A percentile compares a stretch with the other conserved stretches of the same genome.
These are phyloP conservation scores for Halenospora varia DNA, from an alignment of 495 filamentous ascomycete species.

Conservation along the genomic window DNA sequence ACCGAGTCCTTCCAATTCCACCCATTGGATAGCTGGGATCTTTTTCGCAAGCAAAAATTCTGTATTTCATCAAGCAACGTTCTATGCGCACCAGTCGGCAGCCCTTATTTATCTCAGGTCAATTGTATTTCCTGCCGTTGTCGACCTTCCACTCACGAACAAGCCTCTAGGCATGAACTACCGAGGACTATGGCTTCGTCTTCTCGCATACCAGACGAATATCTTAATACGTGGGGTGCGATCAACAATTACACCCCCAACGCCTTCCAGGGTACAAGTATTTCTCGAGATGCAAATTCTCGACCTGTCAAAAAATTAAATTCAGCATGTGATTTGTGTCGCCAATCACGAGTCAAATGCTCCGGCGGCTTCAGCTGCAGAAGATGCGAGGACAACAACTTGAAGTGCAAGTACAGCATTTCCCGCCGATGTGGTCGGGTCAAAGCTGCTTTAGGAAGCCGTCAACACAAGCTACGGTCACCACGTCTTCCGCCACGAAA, in stretches of 20 bases:
- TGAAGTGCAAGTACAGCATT: not conserved
- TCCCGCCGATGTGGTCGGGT: not conserved
- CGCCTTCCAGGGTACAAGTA: not conserved
- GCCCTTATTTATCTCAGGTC: no score
- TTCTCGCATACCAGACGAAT: not conserved
- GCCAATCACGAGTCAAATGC: not conserved
- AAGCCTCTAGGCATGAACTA: no score
- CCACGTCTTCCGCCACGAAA: no score
- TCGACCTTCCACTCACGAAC: no score
- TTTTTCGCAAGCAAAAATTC: no score
- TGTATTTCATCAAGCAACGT: no score
- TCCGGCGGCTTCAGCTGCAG: not conserved
- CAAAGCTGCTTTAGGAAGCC: not conserved
- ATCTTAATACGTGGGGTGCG: not conserved
- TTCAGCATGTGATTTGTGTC: not conserved
- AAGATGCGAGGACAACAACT: not conserved
- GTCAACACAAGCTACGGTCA: not conserved
- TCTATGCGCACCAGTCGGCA: no score
- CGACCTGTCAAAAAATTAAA: not conserved
- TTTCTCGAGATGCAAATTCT: not conserved
- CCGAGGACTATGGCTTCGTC: not conserved
- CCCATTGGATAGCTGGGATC: no score
- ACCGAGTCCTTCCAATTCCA: no score
- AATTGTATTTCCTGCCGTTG: no score
- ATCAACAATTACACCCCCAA: not conserved